A percentile compares a stretch with the other conserved stretches of the same genome.
Evolutionary conservation across 1,284 basidiomycete species (phyloP).

Genomic region (Cryptococcus jaspeensis): DNA sequence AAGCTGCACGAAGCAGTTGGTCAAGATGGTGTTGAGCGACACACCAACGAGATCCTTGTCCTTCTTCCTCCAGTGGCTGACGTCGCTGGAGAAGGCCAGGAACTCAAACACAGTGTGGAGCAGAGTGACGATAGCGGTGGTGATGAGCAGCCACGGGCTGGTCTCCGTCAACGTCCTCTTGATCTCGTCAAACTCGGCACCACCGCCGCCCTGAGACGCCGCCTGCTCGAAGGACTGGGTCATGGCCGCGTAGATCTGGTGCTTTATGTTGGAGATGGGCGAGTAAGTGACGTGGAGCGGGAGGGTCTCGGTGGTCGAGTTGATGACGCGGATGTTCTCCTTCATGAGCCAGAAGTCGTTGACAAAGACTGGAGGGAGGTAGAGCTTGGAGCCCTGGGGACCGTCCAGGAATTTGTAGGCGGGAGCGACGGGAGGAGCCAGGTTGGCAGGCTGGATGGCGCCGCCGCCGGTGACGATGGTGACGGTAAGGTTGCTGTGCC

Average conservation of each 20-base stretch:
- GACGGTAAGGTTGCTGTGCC: conserved; percentile 81
- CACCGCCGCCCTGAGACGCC: conserved; percentile 61
- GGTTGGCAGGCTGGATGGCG: conserved; percentile 58
- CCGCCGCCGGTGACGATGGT: conserved; percentile 73
- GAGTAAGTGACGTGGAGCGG: conserved; percentile 81
- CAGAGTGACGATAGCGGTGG: conserved; percentile 71
- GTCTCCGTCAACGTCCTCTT: conserved; percentile 94
- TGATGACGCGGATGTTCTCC: conserved; percentile 75
- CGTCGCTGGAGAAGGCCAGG: conserved; percentile 90
- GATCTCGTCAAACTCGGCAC: conserved; percentile 83
- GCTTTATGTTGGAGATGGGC: conserved; percentile 73
- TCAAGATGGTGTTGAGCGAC: conserved; percentile 68
- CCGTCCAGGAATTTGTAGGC: conserved; percentile 59
- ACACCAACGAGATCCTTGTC: conserved; percentile 61
- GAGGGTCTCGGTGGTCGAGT: conserved; percentile 67
- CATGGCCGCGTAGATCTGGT: conserved; percentile 76
- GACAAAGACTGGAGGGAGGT: conserved; percentile 84
- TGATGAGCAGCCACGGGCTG: conserved; percentile 80
- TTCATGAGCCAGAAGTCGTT: conserved; percentile 92
- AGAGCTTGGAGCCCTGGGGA: conserved; percentile 57
- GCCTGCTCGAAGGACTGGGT: conserved; percentile 74
- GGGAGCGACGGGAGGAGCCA: conserved; percentile 62
- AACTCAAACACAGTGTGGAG: conserved; percentile 90
- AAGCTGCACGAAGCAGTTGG: conserved; percentile 87
- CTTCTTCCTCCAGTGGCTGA: conserved; percentile 91